These are phyloP conservation scores for Thecamonas trahens DNA, from an alignment of 78 protist species.

Conservation along the genomic window DNA sequence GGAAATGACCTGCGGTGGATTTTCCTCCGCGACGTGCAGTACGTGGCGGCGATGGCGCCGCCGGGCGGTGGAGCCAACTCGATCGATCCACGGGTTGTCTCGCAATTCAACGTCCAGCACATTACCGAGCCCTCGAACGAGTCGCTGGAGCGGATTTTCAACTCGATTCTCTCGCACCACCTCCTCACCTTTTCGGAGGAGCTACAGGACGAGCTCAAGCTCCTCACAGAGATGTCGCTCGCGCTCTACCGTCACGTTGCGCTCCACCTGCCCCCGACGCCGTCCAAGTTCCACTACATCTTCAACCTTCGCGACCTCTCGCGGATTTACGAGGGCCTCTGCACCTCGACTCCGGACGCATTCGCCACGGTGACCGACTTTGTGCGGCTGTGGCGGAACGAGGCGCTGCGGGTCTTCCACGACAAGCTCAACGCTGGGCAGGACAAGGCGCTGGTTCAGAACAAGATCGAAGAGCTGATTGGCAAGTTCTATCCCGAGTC, in stretches of 20 bases:
- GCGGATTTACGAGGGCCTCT: constrained; percentile 72
- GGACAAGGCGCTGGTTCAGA: constrained; percentile 20
- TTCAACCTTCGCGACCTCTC: constrained; percentile 86
- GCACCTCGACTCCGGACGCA: constrained; percentile 16
- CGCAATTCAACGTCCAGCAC: constrained; percentile 46
- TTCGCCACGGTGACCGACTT: constrained; percentile 6
- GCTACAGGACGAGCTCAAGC: background rate
- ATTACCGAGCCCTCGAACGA: constrained; percentile 36
- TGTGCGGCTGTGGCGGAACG: constrained; percentile 76
- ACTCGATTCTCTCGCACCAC: constrained; percentile 29
- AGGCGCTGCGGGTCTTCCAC: constrained; percentile 70
- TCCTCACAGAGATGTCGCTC: constrained; percentile 48
- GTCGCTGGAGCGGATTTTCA: constrained; percentile 46
- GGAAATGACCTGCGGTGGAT: constrained; percentile 32
- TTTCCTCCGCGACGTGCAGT: constrained; percentile 28
- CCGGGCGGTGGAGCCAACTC: constrained; percentile 82
- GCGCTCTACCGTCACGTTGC: constrained; percentile 36
- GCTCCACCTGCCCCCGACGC: constrained; percentile 74
- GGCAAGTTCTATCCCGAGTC: constrained; percentile 1
- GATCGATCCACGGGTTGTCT: constrained; percentile 60
- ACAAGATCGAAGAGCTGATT: constrained; percentile 11
- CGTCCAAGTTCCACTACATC: constrained; percentile 86
- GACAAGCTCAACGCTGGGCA: constrained; percentile 48
- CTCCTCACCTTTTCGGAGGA: constrained; percentile 17
- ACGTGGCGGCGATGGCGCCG: constrained; percentile 74